Percentiles rank a stretch among this genome's conserved stretches.
phyloP scores from a whole-genome alignment of 139 green algal genomes.

The Diplosphaera chodatii region DNA sequence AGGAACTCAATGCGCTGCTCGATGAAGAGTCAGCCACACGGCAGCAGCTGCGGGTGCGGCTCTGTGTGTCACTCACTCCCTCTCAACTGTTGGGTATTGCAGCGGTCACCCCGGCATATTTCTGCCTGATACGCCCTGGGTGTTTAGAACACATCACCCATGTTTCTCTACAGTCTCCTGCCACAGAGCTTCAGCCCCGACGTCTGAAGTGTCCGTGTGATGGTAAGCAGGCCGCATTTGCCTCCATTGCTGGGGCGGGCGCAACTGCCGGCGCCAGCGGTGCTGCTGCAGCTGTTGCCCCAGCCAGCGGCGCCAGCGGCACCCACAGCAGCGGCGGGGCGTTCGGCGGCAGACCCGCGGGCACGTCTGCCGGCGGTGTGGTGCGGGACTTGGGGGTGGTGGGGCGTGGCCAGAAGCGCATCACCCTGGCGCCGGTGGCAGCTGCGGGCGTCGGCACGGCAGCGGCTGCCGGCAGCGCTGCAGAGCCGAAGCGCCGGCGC shows the following conservation, averaged over 20 bases:
- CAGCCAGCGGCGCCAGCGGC: slow-evolving; percentile 4
- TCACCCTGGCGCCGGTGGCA: slow-evolving; percentile 41
- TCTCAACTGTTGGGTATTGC: no score
- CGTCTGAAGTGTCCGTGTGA: no score
- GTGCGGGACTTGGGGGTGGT: slow-evolving; percentile 44
- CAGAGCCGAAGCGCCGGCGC: slow-evolving; percentile 27
- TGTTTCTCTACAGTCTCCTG: no score
- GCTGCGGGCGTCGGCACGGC: no score
- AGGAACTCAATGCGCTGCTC: slow-evolving; percentile 26
- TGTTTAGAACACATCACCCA: no score
- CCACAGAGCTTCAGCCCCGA: no score
- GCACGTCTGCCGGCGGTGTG: no score
- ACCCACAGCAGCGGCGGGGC: no score
- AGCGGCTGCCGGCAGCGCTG: neutral
- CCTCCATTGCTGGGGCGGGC: slow-evolving; percentile 5
- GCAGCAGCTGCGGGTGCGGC: slow-evolving; percentile 24
- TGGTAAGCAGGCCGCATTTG: slow-evolving; percentile 20
- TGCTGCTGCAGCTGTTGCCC: neutral
- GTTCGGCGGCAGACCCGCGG: no score
- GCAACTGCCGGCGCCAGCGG: neutral
- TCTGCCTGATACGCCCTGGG: no score
- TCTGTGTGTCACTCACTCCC: neutral
- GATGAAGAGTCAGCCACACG: slow-evolving; percentile 27
- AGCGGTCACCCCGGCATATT: no score
- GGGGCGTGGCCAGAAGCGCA: slow-evolving; percentile 48